A percentile compares a stretch with the other conserved stretches of the same genome.
These are phyloP conservation scores for Chenopodium quinoa DNA, from an alignment of 148 eudicot genomes.

Conservation along the genomic window DNA sequence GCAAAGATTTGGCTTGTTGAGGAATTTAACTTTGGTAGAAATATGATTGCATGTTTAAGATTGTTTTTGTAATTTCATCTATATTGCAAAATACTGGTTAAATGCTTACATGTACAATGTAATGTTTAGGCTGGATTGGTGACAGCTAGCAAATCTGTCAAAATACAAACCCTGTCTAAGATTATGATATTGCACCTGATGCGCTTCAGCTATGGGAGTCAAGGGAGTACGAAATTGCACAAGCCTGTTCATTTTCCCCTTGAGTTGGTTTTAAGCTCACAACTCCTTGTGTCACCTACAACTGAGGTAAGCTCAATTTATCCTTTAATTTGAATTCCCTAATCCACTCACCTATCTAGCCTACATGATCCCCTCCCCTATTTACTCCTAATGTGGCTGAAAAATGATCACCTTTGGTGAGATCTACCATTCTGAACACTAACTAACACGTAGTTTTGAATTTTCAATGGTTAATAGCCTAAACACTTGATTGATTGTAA, in stretches of 20 bases:
- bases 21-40: background rate
- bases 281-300: conserved; percentile 66
- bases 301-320: conserved; percentile 47
- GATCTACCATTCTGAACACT: background rate
- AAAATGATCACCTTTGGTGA: background rate
- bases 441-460: background rate
- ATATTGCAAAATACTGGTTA: background rate
- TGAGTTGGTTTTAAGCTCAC: conserved; percentile 70
- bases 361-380: background rate
- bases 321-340: background rate
- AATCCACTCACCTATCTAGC: background rate
- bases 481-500: no score
- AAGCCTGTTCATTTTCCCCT: conserved; percentile 79
- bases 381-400: background rate
- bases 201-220: conserved; percentile 91
- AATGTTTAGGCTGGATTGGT: conserved; percentile 68
- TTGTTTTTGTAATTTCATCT: background rate
- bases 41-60: background rate
- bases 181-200: conserved; percentile 86
- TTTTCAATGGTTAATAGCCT: background rate
- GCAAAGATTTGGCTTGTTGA: background rate
- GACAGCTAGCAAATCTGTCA: conserved; percentile 79
- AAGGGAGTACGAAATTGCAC: conserved; percentile 85
- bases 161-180: conserved; percentile 74
- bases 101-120: conserved; percentile 7